phyloP scores from a whole-genome alignment of 257 asterid species.

The Euphrasia confusa region DNA sequence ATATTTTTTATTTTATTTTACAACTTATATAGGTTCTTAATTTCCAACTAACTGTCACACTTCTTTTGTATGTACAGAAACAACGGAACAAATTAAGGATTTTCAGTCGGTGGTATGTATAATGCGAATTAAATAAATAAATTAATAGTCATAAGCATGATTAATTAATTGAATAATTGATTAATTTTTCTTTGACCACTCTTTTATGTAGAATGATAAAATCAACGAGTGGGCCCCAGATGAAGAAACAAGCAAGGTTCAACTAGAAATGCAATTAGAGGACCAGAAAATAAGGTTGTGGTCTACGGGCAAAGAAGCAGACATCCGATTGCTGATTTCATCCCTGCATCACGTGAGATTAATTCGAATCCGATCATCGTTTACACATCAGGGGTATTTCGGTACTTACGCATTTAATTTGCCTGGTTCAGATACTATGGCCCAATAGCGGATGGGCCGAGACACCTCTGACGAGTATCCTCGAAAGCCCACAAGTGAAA shows the following conservation, averaged over 20 bases:
- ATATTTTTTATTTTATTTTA: not conserved
- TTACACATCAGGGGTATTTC: not conserved
- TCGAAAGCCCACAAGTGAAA: slow-evolving; percentile 53
- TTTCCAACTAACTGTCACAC: too few relatives aligned
- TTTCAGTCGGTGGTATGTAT: slow-evolving; percentile 18
- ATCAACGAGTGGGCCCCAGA: not conserved
- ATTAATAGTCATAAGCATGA: not conserved
- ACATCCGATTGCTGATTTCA: slow-evolving; percentile 63
- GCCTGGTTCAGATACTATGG: slow-evolving; percentile 55
- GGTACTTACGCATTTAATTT: not conserved
- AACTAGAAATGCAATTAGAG: slow-evolving; percentile 43
- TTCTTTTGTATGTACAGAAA: slow-evolving; percentile 21
- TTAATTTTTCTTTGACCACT: not conserved
- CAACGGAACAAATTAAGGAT: slow-evolving; percentile 6
- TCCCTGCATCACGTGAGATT: slow-evolving; percentile 64
- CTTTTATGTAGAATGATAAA: not conserved
- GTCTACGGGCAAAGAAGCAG: slow-evolving; percentile 65
- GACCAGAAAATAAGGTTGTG: slow-evolving; percentile 62
- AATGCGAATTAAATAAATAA: too few relatives aligned
- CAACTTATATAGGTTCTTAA: too few relatives aligned
- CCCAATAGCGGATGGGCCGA: slow-evolving; percentile 58
- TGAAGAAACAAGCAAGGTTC: slow-evolving; percentile 3
- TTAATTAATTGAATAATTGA: not conserved
- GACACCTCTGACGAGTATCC: slow-evolving; percentile 36
- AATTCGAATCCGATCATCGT: not conserved